Evolutionary conservation across 306 rosid species (phyloP).

Genomic region (Hylodesmum podocarpum): DNA sequence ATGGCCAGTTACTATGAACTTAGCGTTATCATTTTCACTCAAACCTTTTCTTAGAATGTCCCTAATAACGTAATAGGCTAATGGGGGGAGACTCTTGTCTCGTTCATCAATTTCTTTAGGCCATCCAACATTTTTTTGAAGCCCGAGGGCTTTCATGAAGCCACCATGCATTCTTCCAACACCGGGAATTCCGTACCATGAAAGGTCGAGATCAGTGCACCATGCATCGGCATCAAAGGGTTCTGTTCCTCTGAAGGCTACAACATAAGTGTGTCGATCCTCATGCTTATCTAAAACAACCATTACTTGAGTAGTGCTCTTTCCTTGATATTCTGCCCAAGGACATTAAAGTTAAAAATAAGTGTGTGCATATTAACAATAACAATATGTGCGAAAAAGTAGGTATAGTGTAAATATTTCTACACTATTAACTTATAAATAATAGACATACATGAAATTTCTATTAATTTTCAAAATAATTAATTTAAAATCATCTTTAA

Average conservation of each 20-base stretch:
- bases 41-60: constrained; percentile 35
- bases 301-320: constrained; percentile 58
- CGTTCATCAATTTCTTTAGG: constrained; percentile 33
- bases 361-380: too few relatives aligned
- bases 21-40: constrained; percentile 32
- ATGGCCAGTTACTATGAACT: constrained; percentile 60
- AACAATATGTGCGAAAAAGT: too few relatives aligned
- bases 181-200: constrained; percentile 62
- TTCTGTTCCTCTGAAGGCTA: constrained; percentile 80
- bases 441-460: too few relatives aligned
- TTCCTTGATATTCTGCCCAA: constrained; percentile 58
- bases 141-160: constrained; percentile 79
- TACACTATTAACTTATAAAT: too few relatives aligned
- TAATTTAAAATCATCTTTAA: too few relatives aligned
- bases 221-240: constrained; percentile 76
- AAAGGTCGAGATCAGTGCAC: constrained; percentile 71
- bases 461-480: too few relatives aligned
- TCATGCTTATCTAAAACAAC: constrained; percentile 46
- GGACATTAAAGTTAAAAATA: neutral
- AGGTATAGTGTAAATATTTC: too few relatives aligned
- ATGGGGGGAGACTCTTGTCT: constrained; percentile 24
- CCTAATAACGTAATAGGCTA: constrained; percentile 61
- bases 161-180: constrained; percentile 73
- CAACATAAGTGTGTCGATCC: constrained; percentile 51
- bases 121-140: constrained; percentile 55